phyloP scores from a whole-genome alignment of 306 rosid species.

The Castanea sativa region DNA sequence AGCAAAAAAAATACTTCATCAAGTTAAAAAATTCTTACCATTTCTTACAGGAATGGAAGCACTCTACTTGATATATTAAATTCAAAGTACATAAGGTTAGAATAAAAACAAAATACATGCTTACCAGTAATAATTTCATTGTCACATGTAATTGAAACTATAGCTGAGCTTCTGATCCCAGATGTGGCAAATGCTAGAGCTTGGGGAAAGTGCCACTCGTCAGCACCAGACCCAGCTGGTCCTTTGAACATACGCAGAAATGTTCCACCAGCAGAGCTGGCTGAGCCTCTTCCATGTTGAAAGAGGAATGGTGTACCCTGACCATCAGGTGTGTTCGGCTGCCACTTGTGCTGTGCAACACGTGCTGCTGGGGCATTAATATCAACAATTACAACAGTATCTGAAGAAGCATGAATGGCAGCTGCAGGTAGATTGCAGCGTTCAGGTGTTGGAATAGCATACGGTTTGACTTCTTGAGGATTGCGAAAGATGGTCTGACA shows the following conservation, averaged over 20 bases:
- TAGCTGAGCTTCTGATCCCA: conserved; percentile 86
- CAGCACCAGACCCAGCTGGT: conserved; percentile 58
- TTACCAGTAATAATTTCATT: conserved; percentile 88
- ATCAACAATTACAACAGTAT: conserved; percentile 75
- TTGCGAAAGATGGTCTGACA: conserved; percentile 92
- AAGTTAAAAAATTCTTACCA: neutral
- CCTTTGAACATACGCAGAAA: conserved; percentile 86
- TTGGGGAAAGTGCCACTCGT: conserved; percentile 81
- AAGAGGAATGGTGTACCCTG: conserved; percentile 96
- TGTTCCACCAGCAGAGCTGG: conserved; percentile 71
- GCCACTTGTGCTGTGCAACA: conserved; percentile 96
- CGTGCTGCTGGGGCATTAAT: conserved; percentile 85
- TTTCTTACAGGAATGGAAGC: neutral
- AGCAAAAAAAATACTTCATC: neutral
- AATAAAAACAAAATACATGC: neutral
- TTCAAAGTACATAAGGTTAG: neutral
- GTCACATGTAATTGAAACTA: conserved; percentile 78
- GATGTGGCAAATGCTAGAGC: conserved; percentile 81
- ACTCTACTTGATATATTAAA: conserved; percentile 1
- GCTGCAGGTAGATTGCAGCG: conserved; percentile 96
- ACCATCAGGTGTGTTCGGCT: conserved; percentile 97
- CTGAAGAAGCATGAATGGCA: conserved; percentile 83
- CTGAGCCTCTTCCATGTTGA: conserved; percentile 69
- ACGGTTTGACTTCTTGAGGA: conserved; percentile 78
- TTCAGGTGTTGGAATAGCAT: conserved; percentile 75